Evolutionary conservation across 1,139 yeast genomes (phyloP).

Genomic region (Saccharomycopsis crataegensis): DNA sequence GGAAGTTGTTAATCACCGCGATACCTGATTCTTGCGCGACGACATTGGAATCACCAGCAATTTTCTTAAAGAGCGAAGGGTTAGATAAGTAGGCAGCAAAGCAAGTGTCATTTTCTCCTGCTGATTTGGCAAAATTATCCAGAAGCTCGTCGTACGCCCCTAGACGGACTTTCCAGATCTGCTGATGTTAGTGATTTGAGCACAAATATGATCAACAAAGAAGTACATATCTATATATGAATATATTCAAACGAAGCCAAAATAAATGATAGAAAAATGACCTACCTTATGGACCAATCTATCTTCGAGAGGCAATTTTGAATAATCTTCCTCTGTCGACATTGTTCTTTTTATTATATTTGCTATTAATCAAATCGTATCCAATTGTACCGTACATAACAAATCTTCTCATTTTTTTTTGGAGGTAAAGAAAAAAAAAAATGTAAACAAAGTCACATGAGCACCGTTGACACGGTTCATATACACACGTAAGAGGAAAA

Average conservation of each 20-base stretch:
- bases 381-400: background rate
- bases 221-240: background rate
- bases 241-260: background rate
- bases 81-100: constrained; percentile 42
- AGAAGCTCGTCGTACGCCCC: constrained; percentile 70
- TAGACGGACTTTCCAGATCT: constrained; percentile 84
- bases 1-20: constrained; percentile 44
- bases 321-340: constrained; percentile 53
- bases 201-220: background rate
- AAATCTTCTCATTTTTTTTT: too few species aligned
- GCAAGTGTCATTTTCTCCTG: constrained; percentile 48
- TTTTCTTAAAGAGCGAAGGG: constrained; percentile 47
- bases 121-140: constrained; percentile 44
- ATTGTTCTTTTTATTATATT: constrained; percentile 20
- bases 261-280: constrained; percentile 4
- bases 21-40: constrained; percentile 89
- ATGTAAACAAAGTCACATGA: too few species aligned
- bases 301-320: constrained; percentile 57
- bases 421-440: too few species aligned
- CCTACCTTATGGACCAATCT: constrained; percentile 54
- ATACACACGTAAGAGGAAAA: too few species aligned
- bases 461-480: too few species aligned
- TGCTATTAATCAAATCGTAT: background rate
- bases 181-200: constrained; percentile 2
- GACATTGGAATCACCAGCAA: constrained; percentile 73